Base-by-base conservation (phyloP, 768 basidiomycete genomes). In the Rhodotorula sphaerocarpa region DNA sequence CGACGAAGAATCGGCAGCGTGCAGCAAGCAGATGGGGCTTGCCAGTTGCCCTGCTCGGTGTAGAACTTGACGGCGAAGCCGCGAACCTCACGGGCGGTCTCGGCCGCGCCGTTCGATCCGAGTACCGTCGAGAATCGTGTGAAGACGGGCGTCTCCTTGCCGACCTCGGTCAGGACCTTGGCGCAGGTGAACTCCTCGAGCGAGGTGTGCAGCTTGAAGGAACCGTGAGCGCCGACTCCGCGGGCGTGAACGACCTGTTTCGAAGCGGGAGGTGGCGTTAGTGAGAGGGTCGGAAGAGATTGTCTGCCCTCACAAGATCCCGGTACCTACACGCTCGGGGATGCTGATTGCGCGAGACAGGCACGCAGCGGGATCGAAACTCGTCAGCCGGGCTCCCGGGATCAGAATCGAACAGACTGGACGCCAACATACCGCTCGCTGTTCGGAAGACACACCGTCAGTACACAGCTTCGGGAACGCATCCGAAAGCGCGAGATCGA, bases 1-100 rank as follows among this genome's bases (percentile, higher is more conserved):
- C 39, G 20, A 20, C 10, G 39, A 20, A 41, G 20, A 41, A n/a
- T n/a, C 43, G 12, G 23, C 21, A 20, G 16, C 15, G 43, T n/a
- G n/a, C n/a, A n/a, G n/a, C 36, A 16, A 39, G 36, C 16, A 39
- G 16, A 16, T 10, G 36, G 16, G 36, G 16, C 36, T 39, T 39
- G 36, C 73, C 75, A 77, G 68, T 87, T 89, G 7, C 88, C 88
- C 74, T 90, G 86, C 2, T 83, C 74, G 0, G 90, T 88, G 74
- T 89, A 90, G 70, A 90, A 83, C 71, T 89, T 85, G 55, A 80
- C 77, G 0, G 90, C 89, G 71, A 92, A 92, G 1, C 90, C 90
- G 63, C 89, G 82, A 28, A 89, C 87, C 71, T 92, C 89, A 44
- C 88, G 82, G 45, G 87, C 86, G 30, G 84, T 85, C 45, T 63